These are phyloP conservation scores for Angophora floribunda DNA, from an alignment of 345 rosid genomes.

Conservation along the genomic window DNA sequence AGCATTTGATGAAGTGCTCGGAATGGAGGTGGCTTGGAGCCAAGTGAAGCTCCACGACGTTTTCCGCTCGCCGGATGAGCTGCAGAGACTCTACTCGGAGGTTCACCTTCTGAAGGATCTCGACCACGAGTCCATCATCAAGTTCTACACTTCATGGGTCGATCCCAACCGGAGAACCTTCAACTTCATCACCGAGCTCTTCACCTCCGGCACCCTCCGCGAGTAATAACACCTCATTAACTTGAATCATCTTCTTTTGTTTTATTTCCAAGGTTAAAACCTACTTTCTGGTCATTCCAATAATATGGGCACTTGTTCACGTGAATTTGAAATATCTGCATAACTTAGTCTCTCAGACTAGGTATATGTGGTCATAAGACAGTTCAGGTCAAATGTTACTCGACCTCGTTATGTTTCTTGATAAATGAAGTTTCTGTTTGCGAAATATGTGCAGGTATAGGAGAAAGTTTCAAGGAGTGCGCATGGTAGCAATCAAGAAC, in stretches of 20 bases:
- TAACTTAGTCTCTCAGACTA: neutral
- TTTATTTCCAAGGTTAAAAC: neutral
- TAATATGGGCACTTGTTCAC: neutral
- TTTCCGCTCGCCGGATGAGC: conserved; percentile 67
- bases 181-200: conserved; percentile 90
- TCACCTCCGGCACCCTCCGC: conserved; percentile 94
- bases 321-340: neutral
- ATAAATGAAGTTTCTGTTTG: neutral
- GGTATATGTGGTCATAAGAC: neutral
- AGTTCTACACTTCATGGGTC: conserved; percentile 68
- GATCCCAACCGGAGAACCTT: conserved; percentile 64
- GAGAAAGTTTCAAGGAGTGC: conserved; percentile 43
- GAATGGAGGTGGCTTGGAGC: conserved; percentile 98
- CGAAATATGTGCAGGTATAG: conserved; percentile 43
- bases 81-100: conserved; percentile 85
- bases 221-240: neutral
- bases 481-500: conserved; percentile 69
- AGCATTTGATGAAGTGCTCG: conserved; percentile 78
- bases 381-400: neutral
- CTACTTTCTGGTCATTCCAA: neutral
- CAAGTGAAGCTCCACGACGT: conserved; percentile 69
- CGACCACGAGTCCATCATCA: conserved; percentile 66
- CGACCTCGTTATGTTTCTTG: neutral
- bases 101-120: conserved; percentile 85
- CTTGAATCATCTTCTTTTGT: neutral